Conservation (phyloP, 2,329 filamentous ascomycete species). For the Acarospora socialis region DNA sequence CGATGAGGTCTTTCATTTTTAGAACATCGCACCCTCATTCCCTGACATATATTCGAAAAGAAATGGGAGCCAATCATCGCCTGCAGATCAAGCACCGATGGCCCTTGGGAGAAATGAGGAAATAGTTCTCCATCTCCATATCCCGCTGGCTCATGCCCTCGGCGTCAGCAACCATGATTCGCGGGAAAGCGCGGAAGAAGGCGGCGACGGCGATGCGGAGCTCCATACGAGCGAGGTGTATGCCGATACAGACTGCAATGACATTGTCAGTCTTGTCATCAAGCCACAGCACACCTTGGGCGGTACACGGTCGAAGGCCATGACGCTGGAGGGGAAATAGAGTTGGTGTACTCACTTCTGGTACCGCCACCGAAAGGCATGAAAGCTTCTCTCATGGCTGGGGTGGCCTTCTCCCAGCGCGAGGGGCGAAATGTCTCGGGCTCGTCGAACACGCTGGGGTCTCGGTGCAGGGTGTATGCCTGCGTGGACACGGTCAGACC, state of each 20-base stretch:
- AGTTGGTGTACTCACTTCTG: no score
- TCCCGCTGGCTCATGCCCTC: constrained; percentile 26
- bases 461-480: constrained; percentile 42
- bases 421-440: constrained; percentile 36
- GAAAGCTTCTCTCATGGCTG: constrained; percentile 40
- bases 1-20: no score
- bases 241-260: constrained; percentile 57
- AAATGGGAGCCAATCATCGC: no score
- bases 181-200: constrained; percentile 37
- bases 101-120: constrained; percentile 29
- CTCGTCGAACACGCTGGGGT: constrained; percentile 35
- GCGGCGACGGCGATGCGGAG: constrained; percentile 36
- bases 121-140: constrained; percentile 32
- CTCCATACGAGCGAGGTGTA: constrained; percentile 50
- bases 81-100: constrained; percentile 31
- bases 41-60: no score
- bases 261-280: no score
- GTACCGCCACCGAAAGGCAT: constrained; percentile 57
- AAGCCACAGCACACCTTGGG: no score
- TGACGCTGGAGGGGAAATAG: no score
- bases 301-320: no score
- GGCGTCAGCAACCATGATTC: constrained; percentile 19
- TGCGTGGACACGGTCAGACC: constrained; percentile 39
- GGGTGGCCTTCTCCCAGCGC: constrained; percentile 37
- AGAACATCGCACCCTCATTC: no score